phyloP scores from a whole-genome alignment of 495 filamentous ascomycete species.

The Penicillium waksmanii region DNA sequence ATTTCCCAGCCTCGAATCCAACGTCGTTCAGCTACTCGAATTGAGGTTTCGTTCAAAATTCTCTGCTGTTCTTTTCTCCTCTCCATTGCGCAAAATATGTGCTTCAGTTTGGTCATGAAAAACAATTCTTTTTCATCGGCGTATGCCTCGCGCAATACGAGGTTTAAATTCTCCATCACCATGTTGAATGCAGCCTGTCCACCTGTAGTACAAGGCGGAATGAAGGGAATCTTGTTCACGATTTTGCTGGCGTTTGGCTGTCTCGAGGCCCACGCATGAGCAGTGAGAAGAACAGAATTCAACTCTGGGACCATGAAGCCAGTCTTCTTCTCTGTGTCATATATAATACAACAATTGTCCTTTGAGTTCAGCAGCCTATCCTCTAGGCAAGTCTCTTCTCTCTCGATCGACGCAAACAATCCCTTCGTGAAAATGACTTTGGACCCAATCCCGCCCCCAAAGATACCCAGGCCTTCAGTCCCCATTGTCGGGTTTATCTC shows the following conservation, averaged over 20 bases:
- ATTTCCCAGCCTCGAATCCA: conserved; percentile 5
- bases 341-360: neutral
- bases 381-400: conserved; percentile 1
- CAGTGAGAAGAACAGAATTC: conserved; percentile 2
- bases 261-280: conserved; percentile 3
- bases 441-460: neutral
- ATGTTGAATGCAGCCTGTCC: neutral
- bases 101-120: conserved; percentile 6
- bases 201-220: neutral
- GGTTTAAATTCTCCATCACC: neutral
- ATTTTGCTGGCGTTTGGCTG: neutral
- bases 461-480: neutral
- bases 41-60: neutral
- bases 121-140: conserved; percentile 4
- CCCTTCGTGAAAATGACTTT: neutral
- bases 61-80: conserved; percentile 8
- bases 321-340: neutral
- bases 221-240: neutral
- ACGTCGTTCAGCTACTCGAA: neutral
- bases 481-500: conserved; percentile 3
- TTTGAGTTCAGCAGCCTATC: conserved; percentile 7
- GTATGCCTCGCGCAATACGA: conserved; percentile 1
- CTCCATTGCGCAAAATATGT: conserved; percentile 2
- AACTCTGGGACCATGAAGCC: conserved; percentile 7
- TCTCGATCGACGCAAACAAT: neutral